Conservation (phyloP, 2,329 filamentous ascomycete genomes). For the Tolypocladium ovalisporum region DNA sequence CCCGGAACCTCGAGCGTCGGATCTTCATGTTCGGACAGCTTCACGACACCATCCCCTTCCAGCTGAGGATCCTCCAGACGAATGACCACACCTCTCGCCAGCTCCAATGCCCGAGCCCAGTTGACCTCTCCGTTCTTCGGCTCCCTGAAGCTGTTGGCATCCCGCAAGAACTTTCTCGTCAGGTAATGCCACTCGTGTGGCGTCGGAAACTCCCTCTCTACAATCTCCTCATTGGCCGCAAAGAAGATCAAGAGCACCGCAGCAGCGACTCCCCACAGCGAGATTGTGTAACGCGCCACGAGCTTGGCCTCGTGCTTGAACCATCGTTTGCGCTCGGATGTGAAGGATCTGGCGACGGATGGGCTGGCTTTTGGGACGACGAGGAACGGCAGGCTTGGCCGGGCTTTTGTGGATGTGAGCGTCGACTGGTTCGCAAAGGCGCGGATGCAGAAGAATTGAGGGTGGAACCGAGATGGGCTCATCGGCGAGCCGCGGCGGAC, state of each 20-base stretch:
- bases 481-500: slow-evolving; percentile 17
- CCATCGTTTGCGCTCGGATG: slow-evolving; percentile 65
- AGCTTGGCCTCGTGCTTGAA: slow-evolving; percentile 60
- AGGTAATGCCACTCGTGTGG: slow-evolving; percentile 71
- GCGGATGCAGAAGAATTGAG: slow-evolving; percentile 12
- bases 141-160: slow-evolving; percentile 48
- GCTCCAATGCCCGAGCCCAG: slow-evolving; percentile 57
- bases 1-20: slow-evolving; percentile 56
- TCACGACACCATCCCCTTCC: slow-evolving; percentile 56
- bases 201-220: slow-evolving; percentile 68
- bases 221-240: slow-evolving; percentile 59
- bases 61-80: slow-evolving; percentile 57
- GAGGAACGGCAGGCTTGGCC: slow-evolving; percentile 36
- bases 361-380: slow-evolving; percentile 35
- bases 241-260: slow-evolving; percentile 51
- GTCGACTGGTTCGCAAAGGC: slow-evolving; percentile 16
- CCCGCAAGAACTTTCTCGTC: slow-evolving; percentile 57
- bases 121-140: slow-evolving; percentile 44
- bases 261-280: slow-evolving; percentile 52
- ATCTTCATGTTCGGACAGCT: slow-evolving; percentile 51
- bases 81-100: slow-evolving; percentile 47
- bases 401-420: slow-evolving; percentile 16
- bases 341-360: slow-evolving; percentile 58
- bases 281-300: slow-evolving; percentile 55
- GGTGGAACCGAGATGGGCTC: slow-evolving; percentile 5